Evolutionary conservation across 805 yeast genomes (phyloP), one percentile per base, ranked within the genome.

Genomic region (Suhomyces kilbournensis): DNA sequence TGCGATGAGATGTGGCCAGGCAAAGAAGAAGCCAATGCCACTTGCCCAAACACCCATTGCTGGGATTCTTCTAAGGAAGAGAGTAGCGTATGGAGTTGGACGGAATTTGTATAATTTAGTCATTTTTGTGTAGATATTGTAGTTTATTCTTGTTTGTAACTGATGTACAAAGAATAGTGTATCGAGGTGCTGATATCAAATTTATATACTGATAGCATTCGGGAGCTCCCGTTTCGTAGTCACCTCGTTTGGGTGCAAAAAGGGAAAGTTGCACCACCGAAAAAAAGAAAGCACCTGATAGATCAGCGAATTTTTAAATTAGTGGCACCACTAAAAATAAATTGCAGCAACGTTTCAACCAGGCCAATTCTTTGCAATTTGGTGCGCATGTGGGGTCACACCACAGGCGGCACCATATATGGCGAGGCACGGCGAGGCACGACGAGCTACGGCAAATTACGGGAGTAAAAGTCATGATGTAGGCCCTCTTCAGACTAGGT

Each of bases 1-100:
- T 38, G 62, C 63, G 59, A 56, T 56, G 17, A 61, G 56, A 47
- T 70, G 75, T 5, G 77, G 77, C 76, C 76, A 71, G 32, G 67
- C 68, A 50, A 74, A 62, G 55, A 72, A 66, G 38, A 56, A 34
- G 2, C 57, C 60, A 22, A 73, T 50, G 7, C 69, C 66, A 20
- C 60, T 52, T n/a, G 63, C 71, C 76, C 77, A 71, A 3, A 54
- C 53, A 14, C 54, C 63, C 38, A 72, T 35, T 14, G 47, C 52
- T 3, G 76, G 76, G 3, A 67, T 40, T 60, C 76, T 68, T 56
- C 68, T 59, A 10, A 61, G 56, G 47, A 56, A 58, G 47, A 70
- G 60, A 30, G 52, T 51, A 30, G 50, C 32, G 64, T 59, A 65
- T 14, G 71, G 51, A 44, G 69, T 62, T n/a, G 54, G 56, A 19